Base-by-base conservation (phyloP, 257 asterid species). In the Plantago ovata region DNA sequence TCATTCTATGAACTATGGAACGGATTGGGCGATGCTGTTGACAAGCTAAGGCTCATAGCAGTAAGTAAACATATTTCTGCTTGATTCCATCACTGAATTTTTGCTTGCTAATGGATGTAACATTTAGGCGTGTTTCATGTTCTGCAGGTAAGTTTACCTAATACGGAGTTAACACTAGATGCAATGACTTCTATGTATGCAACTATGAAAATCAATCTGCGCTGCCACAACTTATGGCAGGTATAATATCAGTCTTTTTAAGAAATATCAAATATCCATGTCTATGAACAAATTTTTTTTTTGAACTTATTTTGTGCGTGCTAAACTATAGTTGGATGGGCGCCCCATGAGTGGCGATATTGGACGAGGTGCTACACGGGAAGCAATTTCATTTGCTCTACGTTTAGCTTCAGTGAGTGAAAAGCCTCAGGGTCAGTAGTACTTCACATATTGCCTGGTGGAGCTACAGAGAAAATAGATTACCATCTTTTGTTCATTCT, bases 301-400 rank as follows among this genome's bases (percentile, higher is more conserved):
- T 9, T 65, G 60, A 50, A 38, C 38, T 38, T 42, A 55, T 6
- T 8, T 12, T 53, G 51, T 15, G 44, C 21, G 49, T 70, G 55
- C 38, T 52, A 41, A 12, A 62, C 53, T 66, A 48, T 64, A 86
- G 97, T 75, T 87, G 81, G 98, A 91, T 70, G 98, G 98, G 43
- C 92, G 98, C 16, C 98, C 98, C 40, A 87, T 91, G 98, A 90
- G 89, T 67, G 95, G 95, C 72, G 95, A 90, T 65, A 90, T 90
- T 61, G 98, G 96, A 44, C 86, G 89, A 71, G 98, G 98, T 7
- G 79, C 96, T 36, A 90, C 96, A 3, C 72, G 80, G 64, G 91
- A 85, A 62, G 74, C 95, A n/a, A 75, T 90, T 65, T 76, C 82
- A 39, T 86, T 90, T 65, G 96, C 94, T 58, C 70, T 53, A n/a